These are phyloP conservation scores for Eucalyptus tenuipes DNA, from an alignment of 345 rosid genomes.

Conservation along the genomic window DNA sequence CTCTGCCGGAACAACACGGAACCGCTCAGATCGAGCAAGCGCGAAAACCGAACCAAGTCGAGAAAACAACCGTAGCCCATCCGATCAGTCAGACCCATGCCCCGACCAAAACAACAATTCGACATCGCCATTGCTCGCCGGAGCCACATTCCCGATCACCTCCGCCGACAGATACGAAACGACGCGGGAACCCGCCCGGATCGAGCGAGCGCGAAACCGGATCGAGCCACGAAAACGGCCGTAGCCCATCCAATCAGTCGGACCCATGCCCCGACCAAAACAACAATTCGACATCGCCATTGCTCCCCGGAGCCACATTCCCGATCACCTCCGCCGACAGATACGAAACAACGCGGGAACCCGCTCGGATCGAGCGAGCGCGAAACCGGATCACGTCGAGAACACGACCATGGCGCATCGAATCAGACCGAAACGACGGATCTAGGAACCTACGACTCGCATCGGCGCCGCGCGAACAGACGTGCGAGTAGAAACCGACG, in stretches of 20 bases:
- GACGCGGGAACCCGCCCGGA: not conserved
- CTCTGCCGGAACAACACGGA: not conserved
- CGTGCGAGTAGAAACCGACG: not conserved
- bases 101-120: no score
- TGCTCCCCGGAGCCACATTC: not conserved
- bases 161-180: no score
- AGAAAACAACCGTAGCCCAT: no score
- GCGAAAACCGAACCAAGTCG: no score
- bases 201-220: not conserved
- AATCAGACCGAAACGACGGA: not conserved
- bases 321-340: not conserved
- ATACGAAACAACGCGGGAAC: not conserved
- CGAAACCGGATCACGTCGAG: not conserved
- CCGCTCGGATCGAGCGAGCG: not conserved
- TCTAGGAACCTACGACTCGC: not conserved
- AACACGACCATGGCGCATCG: not conserved
- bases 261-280: not conserved
- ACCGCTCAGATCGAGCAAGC: no score
- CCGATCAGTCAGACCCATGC: no score
- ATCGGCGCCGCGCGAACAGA: not conserved
- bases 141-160: no score
- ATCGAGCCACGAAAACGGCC: not conserved
- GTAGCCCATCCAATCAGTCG: not conserved
- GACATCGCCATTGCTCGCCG: no score
- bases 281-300: not conserved